Conservation (phyloP, 768 basidiomycete genomes). For the Leucocoprinus sp. region DNA sequence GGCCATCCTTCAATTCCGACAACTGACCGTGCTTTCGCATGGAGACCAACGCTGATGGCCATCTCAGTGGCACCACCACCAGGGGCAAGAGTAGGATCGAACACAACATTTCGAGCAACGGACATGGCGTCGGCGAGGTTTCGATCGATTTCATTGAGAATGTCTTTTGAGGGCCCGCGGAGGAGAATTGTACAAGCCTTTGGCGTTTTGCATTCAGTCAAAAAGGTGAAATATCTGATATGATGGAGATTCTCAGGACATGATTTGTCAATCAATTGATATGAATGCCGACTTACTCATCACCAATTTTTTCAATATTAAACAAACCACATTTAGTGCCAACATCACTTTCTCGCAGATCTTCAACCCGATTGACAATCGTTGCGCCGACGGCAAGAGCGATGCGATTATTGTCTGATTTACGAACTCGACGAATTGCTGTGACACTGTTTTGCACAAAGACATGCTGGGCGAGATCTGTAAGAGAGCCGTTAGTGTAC, state of each 20-base stretch:
- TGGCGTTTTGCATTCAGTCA: constrained; percentile 82
- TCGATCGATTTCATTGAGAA: constrained; percentile 95
- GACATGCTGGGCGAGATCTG: constrained; percentile 90
- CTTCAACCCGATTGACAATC: constrained; percentile 94
- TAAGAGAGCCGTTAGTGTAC: neutral
- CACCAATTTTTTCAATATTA: constrained; percentile 93
- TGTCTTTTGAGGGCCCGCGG: constrained; percentile 96
- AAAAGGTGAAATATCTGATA: constrained; percentile 89
- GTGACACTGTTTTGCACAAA: constrained; percentile 83
- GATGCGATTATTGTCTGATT: constrained; percentile 98
- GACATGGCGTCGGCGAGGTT: constrained; percentile 98
- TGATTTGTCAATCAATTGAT: neutral
- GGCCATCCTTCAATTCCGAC: constrained; percentile 90
- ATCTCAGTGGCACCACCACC: constrained; percentile 98
- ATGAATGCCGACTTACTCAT: constrained; percentile 53
- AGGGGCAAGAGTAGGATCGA: constrained; percentile 89
- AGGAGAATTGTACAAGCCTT: constrained; percentile 98
- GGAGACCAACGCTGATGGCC: constrained; percentile 88
- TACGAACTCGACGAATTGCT: constrained; percentile 94
- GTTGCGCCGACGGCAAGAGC: constrained; percentile 93
- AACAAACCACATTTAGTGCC: constrained; percentile 95
- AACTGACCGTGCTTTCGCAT: constrained; percentile 68
- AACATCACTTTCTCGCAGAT: constrained; percentile 85
- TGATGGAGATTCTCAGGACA: neutral
- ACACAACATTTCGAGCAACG: constrained; percentile 94